Conservation (phyloP, 306 rosid genomes). For the Cotoneaster glaucophyllus region DNA sequence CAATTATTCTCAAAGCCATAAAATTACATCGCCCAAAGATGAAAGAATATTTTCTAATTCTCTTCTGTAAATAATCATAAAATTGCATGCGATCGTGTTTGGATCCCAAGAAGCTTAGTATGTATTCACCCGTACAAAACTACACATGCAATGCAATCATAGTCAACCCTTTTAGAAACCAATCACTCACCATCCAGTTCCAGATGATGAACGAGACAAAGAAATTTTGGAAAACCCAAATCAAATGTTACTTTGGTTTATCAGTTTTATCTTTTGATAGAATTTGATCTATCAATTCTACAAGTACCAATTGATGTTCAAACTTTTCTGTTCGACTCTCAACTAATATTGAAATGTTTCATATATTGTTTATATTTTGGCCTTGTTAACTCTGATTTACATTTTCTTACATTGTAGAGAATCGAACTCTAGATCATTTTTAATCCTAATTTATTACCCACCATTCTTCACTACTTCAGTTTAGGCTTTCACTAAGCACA, state of each 20-base stretch:
- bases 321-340: no score
- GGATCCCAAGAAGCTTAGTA: slow-evolving; percentile 5
- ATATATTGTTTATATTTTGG: no score
- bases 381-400: background rate
- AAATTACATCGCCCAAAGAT: background rate
- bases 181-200: background rate
- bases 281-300: background rate
- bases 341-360: background rate
- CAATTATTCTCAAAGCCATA: background rate
- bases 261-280: background rate
- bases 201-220: slow-evolving; percentile 1
- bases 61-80: slow-evolving; percentile 9
- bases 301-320: background rate
- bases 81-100: slow-evolving; percentile 23
- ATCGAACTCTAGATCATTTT: no score
- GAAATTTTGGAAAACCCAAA: background rate
- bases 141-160: slow-evolving; percentile 1
- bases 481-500: no score
- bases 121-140: background rate
- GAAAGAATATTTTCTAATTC: background rate
- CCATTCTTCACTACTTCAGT: no score
- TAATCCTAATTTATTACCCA: no score
- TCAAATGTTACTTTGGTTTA: background rate
- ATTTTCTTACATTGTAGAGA: no score
- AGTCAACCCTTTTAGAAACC: slow-evolving; percentile 22